A percentile compares a stretch with the other conserved stretches of the same genome.
Conservation (phyloP, 1,139 yeast genomes). For the Lodderomyces pseudojiufengensis region DNA sequence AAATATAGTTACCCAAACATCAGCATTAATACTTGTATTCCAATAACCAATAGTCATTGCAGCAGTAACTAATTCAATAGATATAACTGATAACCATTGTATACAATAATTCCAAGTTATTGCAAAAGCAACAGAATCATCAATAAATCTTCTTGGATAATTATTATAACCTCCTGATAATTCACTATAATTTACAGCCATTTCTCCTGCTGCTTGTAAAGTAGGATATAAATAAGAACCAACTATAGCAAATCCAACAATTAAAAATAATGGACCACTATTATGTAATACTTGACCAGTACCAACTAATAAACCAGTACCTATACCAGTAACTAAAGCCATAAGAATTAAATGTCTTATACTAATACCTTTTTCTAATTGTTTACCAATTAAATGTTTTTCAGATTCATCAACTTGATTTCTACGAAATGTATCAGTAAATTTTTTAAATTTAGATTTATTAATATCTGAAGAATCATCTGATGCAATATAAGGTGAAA, state of each 20-base stretch:
- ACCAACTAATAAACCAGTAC: slow-evolving; percentile 42
- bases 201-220: slow-evolving; percentile 41
- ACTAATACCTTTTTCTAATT: slow-evolving; percentile 30
- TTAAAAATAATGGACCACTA: slow-evolving; percentile 35
- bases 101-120: slow-evolving; percentile 43
- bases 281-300: slow-evolving; percentile 30
- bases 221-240: slow-evolving; percentile 40
- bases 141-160: slow-evolving; percentile 37
- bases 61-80: slow-evolving; percentile 41
- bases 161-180: slow-evolving; percentile 41
- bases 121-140: slow-evolving; percentile 37
- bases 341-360: slow-evolving; percentile 34
- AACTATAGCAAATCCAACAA: slow-evolving; percentile 36
- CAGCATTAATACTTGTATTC: slow-evolving; percentile 30
- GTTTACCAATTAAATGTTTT: slow-evolving; percentile 25
- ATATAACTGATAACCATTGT: slow-evolving; percentile 40
- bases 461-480: slow-evolving; percentile 4
- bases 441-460: slow-evolving; percentile 20
- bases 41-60: slow-evolving; percentile 36
- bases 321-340: slow-evolving; percentile 40
- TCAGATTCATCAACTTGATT: slow-evolving; percentile 17
- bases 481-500: slow-evolving; percentile 10
- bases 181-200: slow-evolving; percentile 38
- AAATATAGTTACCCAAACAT: slow-evolving; percentile 39
- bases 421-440: slow-evolving; percentile 30